phyloP scores from a whole-genome alignment of 176 grass and related monocot species.

The Ananas comosus region DNA sequence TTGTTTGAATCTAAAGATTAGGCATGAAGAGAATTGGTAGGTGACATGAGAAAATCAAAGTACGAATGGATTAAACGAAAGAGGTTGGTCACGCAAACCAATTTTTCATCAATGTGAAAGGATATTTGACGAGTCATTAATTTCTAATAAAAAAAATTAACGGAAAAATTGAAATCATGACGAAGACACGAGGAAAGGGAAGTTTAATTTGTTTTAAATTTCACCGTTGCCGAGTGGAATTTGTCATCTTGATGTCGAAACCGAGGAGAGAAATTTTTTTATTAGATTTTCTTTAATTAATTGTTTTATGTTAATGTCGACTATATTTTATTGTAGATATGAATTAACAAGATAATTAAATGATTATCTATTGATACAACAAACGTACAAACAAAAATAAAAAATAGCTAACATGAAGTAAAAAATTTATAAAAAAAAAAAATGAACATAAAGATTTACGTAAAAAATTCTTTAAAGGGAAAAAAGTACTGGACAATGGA shows the following conservation, averaged over 20 bases:
- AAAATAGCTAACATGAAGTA: too few relatives aligned
- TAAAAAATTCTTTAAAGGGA: too few relatives aligned
- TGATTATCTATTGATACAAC: too few relatives aligned
- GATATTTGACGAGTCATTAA: background rate
- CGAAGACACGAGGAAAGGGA: background rate
- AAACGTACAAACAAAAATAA: too few relatives aligned
- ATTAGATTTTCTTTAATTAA: background rate
- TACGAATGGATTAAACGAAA: background rate
- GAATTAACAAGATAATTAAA: background rate
- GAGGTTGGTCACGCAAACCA: background rate
- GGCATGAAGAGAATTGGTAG: background rate
- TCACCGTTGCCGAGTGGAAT: background rate
- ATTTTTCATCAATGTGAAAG: background rate
- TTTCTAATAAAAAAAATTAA: background rate
- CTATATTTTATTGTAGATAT: background rate
- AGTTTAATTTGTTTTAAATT: background rate
- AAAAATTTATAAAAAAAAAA: too few relatives aligned
- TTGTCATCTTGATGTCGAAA: conserved; percentile 4
- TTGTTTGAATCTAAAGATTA: background rate
- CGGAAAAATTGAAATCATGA: background rate
- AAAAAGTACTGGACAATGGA: too few relatives aligned
- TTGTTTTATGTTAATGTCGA: background rate
- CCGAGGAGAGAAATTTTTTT: background rate
- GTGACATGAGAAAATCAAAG: background rate
- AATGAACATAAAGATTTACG: too few relatives aligned